phyloP scores from a whole-genome alignment of 352 stramenopile species.

The Globisporangium canariense region DNA sequence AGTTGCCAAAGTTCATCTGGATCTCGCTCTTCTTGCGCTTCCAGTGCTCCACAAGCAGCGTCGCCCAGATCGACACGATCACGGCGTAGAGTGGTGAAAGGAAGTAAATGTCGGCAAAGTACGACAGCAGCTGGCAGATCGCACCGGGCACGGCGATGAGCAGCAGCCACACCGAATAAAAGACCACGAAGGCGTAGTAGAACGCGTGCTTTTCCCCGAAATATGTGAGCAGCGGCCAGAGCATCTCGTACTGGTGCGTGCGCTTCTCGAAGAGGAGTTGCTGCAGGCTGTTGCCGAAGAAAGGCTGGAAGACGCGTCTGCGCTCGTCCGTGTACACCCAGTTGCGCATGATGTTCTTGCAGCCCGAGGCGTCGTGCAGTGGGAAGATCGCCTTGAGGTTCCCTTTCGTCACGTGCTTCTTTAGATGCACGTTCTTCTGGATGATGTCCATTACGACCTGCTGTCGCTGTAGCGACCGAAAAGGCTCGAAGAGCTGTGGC shows the following conservation, averaged over 20 bases:
- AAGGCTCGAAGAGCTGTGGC: conserved; percentile 59
- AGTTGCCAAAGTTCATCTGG: conserved; percentile 75
- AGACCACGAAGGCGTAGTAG: conserved; percentile 73
- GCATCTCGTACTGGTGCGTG: conserved; percentile 69
- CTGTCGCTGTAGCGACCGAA: conserved; percentile 70
- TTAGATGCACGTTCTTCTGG: conserved; percentile 64
- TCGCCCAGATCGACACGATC: conserved; percentile 83
- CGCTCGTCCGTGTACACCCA: conserved; percentile 45
- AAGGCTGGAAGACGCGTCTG: conserved; percentile 51
- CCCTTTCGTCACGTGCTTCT: conserved; percentile 46
- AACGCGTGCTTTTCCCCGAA: conserved; percentile 83
- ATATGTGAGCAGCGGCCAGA: conserved; percentile 78
- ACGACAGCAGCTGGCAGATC: conserved; percentile 48
- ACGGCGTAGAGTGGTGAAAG: conserved; percentile 56
- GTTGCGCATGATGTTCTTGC: conserved; percentile 56
- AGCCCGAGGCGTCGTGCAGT: conserved; percentile 57
- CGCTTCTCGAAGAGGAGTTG: conserved; percentile 65
- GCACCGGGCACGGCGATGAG: conserved; percentile 47
- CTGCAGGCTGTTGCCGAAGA: conserved; percentile 36
- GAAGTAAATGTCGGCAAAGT: conserved; percentile 26
- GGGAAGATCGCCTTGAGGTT: conserved; percentile 67
- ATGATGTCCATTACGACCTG: conserved; percentile 76
- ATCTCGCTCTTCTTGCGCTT: conserved; percentile 87
- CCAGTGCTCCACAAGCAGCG: conserved; percentile 86
- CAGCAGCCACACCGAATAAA: conserved; percentile 73